phyloP scores from a whole-genome alignment of 805 yeast species.

The Torulaspora microellipsoides region DNA sequence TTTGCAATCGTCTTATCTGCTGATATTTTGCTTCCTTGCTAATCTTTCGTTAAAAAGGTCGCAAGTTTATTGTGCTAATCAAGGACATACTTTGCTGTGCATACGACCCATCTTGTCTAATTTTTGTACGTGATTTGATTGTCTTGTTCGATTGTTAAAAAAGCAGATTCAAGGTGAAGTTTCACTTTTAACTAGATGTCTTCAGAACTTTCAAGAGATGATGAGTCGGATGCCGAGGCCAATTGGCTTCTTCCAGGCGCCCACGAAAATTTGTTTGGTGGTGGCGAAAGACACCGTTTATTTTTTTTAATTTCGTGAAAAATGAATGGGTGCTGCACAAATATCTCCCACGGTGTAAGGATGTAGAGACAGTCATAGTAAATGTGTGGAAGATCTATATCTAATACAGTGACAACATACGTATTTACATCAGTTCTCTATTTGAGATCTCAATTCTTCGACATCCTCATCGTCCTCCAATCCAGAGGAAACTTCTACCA shows the following conservation, averaged over 20 bases:
- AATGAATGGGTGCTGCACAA: constrained; percentile 9
- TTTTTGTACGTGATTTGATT: constrained; percentile 33
- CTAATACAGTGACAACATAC: too few relatives aligned
- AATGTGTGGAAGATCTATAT: background rate
- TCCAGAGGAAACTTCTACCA: constrained; percentile 34
- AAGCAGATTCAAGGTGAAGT: too few relatives aligned
- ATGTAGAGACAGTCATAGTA: background rate
- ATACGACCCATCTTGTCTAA: constrained; percentile 95
- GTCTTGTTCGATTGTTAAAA: background rate
- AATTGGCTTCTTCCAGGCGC: too few relatives aligned
- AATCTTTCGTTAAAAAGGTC: too few relatives aligned
- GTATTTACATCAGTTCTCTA: constrained; percentile 31
- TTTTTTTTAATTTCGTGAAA: too few relatives aligned
- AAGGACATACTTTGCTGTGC: constrained; percentile 90
- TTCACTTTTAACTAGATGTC: too few relatives aligned
- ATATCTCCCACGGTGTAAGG: background rate
- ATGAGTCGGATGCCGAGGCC: too few relatives aligned
- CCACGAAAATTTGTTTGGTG: too few relatives aligned
- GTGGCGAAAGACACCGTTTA: too few relatives aligned
- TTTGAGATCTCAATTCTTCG: constrained; percentile 34
- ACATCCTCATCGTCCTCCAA: constrained; percentile 33
- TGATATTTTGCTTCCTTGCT: too few relatives aligned
- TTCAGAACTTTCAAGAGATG: too few relatives aligned
- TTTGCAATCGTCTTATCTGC: too few relatives aligned
- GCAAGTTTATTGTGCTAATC: background rate